Conservation (phyloP, 1,139 yeast genomes). For the Hyphopichia pseudoburtonii region DNA sequence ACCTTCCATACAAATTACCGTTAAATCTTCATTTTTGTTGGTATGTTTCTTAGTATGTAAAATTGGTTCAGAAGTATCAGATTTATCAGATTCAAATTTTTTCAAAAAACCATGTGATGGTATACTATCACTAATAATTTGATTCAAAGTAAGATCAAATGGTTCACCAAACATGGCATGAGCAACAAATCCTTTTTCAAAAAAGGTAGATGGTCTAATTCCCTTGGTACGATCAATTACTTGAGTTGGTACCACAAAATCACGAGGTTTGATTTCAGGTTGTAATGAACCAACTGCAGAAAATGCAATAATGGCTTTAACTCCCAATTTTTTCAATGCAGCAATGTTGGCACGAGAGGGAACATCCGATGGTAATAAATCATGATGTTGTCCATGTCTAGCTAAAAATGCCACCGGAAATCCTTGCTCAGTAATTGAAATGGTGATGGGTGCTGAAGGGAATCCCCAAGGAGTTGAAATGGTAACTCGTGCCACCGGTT, state of each 20-base stretch:
- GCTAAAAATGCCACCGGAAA: constrained; percentile 92
- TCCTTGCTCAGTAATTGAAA: constrained; percentile 71
- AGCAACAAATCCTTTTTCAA: constrained; percentile 91
- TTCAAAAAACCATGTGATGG: constrained; percentile 54
- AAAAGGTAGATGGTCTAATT: constrained; percentile 84
- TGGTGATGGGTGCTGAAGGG: constrained; percentile 92
- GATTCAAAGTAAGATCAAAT: constrained; percentile 72
- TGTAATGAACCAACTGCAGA: constrained; percentile 96
- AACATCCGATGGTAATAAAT: constrained; percentile 85
- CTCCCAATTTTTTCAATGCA: constrained; percentile 85
- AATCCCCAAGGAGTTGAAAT: constrained; percentile 95
- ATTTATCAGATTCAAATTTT: constrained; percentile 44
- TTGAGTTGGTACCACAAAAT: constrained; percentile 93
- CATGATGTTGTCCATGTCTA: constrained; percentile 91
- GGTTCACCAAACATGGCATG: constrained; percentile 98
- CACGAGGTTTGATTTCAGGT: constrained; percentile 86
- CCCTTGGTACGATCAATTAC: constrained; percentile 97
- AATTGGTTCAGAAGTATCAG: constrained; percentile 30
- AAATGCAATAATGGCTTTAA: constrained; percentile 85
- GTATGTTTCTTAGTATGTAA: constrained; percentile 58
- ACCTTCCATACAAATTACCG: constrained; percentile 97
- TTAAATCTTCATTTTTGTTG: constrained; percentile 62
- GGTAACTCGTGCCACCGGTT: constrained; percentile 81
- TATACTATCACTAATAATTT: constrained; percentile 59
- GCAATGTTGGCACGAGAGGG: constrained; percentile 95